phyloP scores from a whole-genome alignment of 2,329 filamentous ascomycete genomes.

The Plectosphaerella plurivora region DNA sequence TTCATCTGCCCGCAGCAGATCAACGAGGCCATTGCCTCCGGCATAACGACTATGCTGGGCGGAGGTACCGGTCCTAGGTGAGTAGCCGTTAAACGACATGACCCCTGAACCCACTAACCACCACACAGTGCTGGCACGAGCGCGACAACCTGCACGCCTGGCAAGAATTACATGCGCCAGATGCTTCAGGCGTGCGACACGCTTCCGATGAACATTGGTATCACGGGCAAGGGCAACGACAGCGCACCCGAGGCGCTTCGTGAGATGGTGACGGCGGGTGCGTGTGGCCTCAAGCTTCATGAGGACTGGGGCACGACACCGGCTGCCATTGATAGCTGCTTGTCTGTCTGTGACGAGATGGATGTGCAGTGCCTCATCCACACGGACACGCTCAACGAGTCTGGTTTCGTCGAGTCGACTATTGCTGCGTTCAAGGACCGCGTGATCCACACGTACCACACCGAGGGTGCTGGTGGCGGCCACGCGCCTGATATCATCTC shows the following conservation, averaged over 20 bases:
- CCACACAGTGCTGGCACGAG: constrained; percentile 69
- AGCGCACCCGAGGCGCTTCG: constrained; percentile 63
- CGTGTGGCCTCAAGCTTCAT: constrained; percentile 87
- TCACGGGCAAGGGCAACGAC: constrained; percentile 94
- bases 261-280: constrained; percentile 79
- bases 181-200: constrained; percentile 86
- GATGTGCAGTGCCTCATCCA: constrained; percentile 94
- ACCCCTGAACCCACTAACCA: constrained; percentile 13
- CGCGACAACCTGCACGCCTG: constrained; percentile 90
- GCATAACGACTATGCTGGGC: constrained; percentile 85
- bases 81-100: constrained; percentile 12
- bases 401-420: constrained; percentile 92
- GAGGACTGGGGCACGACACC: constrained; percentile 96
- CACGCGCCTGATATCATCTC: constrained; percentile 95
- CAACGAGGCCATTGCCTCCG: constrained; percentile 75
- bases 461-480: constrained; percentile 89
- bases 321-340: constrained; percentile 83
- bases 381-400: constrained; percentile 94
- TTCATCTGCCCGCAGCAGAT: constrained; percentile 94
- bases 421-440: constrained; percentile 79
- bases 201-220: constrained; percentile 81
- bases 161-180: constrained; percentile 73
- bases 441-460: constrained; percentile 95
- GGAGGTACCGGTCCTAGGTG: constrained; percentile 88
- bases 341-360: constrained; percentile 80